Percentiles rank a stretch among this genome's conserved stretches.
Conservation (phyloP, 495 filamentous ascomycete species). For the Trichoderma asperelloides region DNA sequence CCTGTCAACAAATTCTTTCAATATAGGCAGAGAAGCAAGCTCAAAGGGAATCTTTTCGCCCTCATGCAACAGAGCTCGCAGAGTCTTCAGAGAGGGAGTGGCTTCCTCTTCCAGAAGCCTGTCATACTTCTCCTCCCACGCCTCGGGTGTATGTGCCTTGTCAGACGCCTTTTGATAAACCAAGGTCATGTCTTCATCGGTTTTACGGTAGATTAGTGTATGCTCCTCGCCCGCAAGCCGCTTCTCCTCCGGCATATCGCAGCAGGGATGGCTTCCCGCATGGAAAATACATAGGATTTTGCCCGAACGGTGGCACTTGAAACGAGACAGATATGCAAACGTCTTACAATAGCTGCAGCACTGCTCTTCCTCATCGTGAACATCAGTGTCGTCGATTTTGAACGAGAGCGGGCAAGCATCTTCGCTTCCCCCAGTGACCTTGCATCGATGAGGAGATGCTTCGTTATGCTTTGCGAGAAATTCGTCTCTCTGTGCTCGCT, state of each 20-base stretch:
- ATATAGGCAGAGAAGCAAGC: slow-evolving; percentile 69
- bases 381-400: slow-evolving; percentile 57
- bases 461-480: slow-evolving; percentile 60
- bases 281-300: slow-evolving; percentile 75
- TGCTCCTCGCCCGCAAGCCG: slow-evolving; percentile 55
- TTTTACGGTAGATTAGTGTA: slow-evolving; percentile 63
- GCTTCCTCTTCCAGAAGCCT: slow-evolving; percentile 72
- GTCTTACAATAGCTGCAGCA: slow-evolving; percentile 81
- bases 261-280: slow-evolving; percentile 70
- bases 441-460: slow-evolving; percentile 33
- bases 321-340: slow-evolving; percentile 84
- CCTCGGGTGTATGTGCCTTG: slow-evolving; percentile 74
- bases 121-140: slow-evolving; percentile 86
- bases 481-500: slow-evolving; percentile 54
- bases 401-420: slow-evolving; percentile 34
- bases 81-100: slow-evolving; percentile 74
- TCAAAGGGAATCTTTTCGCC: slow-evolving; percentile 96
- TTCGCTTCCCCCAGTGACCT: slow-evolving; percentile 29
- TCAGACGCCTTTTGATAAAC: slow-evolving; percentile 72
- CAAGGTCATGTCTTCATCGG: slow-evolving; percentile 56
- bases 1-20: slow-evolving; percentile 83
- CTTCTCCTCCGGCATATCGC: slow-evolving; percentile 52
- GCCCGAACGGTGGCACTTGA: slow-evolving; percentile 66
- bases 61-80: slow-evolving; percentile 79
- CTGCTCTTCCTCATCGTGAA: slow-evolving; percentile 81